These are phyloP conservation scores for Elongisporangium prolatum DNA, from an alignment of 352 stramenopile genomes.

Conservation along the genomic window DNA sequence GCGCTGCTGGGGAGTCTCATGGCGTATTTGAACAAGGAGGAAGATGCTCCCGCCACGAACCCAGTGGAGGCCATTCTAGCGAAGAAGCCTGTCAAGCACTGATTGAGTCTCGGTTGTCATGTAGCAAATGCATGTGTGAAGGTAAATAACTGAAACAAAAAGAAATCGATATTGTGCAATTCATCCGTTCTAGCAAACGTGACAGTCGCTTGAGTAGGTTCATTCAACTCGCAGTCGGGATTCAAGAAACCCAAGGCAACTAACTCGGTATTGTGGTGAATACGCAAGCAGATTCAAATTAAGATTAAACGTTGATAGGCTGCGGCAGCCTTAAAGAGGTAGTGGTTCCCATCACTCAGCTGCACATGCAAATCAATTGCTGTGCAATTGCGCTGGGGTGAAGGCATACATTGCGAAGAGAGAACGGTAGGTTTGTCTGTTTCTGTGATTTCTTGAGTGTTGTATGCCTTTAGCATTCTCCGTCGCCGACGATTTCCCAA, in stretches of 20 bases:
- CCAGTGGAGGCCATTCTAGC: slow-evolving; percentile 44
- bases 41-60: slow-evolving; percentile 41
- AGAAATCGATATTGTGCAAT: not conserved
- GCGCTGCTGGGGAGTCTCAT: slow-evolving; percentile 69
- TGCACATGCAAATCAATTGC: not conserved
- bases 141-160: not conserved
- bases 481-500: not conserved
- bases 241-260: too few relatives aligned
- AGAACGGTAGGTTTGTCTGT: not conserved
- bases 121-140: not conserved
- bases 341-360: too few relatives aligned
- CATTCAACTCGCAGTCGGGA: too few relatives aligned
- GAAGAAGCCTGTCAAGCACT: slow-evolving; percentile 44
- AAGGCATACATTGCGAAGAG: not conserved
- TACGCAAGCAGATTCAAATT: not conserved
- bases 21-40: slow-evolving; percentile 68
- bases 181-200: not conserved
- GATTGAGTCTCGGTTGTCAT: not conserved
- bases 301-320: not conserved
- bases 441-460: not conserved
- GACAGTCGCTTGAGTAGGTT: too few relatives aligned
- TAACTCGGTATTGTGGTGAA: not conserved
- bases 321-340: not conserved
- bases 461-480: not conserved
- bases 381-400: not conserved